Conservation (phyloP, 345 rosid species). For the Nephelium lappaceum region DNA sequence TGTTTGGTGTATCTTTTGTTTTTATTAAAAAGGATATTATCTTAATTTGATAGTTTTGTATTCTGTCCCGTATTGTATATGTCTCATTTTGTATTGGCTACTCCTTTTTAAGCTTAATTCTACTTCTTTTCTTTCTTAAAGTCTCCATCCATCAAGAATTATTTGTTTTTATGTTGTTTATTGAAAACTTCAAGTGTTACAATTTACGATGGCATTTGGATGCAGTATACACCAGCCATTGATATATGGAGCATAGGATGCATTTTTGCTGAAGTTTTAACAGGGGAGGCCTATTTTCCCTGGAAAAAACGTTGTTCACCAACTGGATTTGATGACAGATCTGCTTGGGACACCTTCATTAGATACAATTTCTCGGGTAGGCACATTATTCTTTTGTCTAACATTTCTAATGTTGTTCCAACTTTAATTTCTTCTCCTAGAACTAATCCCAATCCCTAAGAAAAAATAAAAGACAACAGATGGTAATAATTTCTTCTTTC, state of each 20-base stretch:
- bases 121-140: not conserved
- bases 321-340: constrained; percentile 95
- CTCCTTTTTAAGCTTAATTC: not conserved
- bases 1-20: not conserved
- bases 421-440: not conserved
- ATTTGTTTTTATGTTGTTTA: not conserved
- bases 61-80: not conserved
- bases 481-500: constrained; percentile 12
- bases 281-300: constrained; percentile 89
- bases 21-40: not conserved
- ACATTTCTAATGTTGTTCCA: not conserved
- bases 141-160: constrained; percentile 1
- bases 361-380: constrained; percentile 87
- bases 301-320: constrained; percentile 96
- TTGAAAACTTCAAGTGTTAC: not conserved
- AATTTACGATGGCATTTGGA: constrained; percentile 14
- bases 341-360: constrained; percentile 91
- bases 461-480: not conserved
- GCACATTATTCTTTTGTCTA: constrained; percentile 11
- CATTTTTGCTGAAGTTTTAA: constrained; percentile 91
- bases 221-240: constrained; percentile 96
- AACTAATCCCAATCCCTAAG: not conserved
- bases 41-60: not conserved
- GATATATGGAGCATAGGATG: constrained; percentile 99
- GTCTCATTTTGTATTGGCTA: not conserved